Evolutionary conservation across 2,329 filamentous ascomycete genomes (phyloP), one percentile per base, ranked within the genome.

Genomic region (Claviceps purpurea): DNA sequence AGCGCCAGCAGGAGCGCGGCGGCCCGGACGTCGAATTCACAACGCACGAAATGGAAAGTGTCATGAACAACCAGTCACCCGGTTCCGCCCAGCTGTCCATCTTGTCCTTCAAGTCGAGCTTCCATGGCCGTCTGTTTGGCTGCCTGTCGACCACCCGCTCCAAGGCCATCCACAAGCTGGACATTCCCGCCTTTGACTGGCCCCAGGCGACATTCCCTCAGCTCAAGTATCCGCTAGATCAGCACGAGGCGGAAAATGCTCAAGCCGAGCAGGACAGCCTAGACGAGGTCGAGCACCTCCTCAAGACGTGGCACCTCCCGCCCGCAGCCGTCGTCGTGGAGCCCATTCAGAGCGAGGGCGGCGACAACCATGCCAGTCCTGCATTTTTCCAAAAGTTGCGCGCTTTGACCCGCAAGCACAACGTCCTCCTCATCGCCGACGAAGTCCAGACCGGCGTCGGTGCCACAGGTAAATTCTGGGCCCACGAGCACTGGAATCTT

Each of bases 131-230:
- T 58, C 80, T 95, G 47, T 95, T 95, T 61, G 89, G 88, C 63
- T 85, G 80, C 54, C 78, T 95, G 52, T 91, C 87, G 56, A 95
- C 89, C 53, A 95, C 89, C 14, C 85, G 89, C 65, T 90, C 85
- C 69, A 95, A 95, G 78, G 81, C 89, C 47, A 90, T 95, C 67
- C 89, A 95, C 77, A 95, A 95, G 73, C 75, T 95, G 60, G 89
- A 95, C 65, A 95, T 95, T 61, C 89, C 89, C 24, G 87, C 89
- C 62, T 95, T 95, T 63, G 86, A 95, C 76, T 95, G 89, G 89
- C 89, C 89, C 30, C 87, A 91, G 68, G 89, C 89, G 18, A 81
- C 86, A 52, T 95, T 95, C 77, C 90, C 89, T 10, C 63, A 73
- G 57, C 79, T 94, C 64, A 90, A 90, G 70, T 95, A 95, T 70